Evolutionary conservation across 1,284 basidiomycete species (phyloP).

Genomic region (Ustilago tritici): DNA sequence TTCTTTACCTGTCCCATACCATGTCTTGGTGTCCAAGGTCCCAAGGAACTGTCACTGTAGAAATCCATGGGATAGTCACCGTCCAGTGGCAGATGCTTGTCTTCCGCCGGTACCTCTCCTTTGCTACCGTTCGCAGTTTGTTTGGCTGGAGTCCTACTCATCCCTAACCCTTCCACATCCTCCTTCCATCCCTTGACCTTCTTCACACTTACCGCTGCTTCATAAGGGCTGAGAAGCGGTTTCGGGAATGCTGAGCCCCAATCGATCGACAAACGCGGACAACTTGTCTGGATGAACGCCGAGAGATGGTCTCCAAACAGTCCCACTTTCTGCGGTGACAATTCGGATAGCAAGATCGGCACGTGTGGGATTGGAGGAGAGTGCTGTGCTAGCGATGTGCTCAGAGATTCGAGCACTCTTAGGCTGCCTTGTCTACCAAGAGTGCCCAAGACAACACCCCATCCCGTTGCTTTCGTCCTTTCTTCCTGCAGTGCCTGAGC

Average conservation of each 20-base stretch:
- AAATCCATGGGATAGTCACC: conserved; percentile 93
- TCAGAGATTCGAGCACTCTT: conserved; percentile 78
- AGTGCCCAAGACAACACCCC: conserved; percentile 97
- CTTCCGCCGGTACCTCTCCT: conserved; percentile 17
- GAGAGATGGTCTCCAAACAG: conserved; percentile 82
- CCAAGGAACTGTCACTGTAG: conserved; percentile 80
- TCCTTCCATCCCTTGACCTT: conserved; percentile 76
- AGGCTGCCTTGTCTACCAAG: conserved; percentile 93
- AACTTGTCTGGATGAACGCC: conserved; percentile 93
- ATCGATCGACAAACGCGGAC: conserved; percentile 94
- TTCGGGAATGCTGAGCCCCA: conserved; percentile 86
- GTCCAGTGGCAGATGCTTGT: conserved; percentile 65
- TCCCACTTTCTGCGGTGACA: conserved; percentile 91
- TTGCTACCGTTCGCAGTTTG: not conserved
- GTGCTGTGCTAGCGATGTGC: conserved; percentile 38
- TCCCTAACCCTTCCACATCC: conserved; percentile 58
- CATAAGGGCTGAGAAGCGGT: conserved; percentile 92
- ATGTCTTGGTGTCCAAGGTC: conserved; percentile 71
- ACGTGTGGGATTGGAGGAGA: conserved; percentile 76
- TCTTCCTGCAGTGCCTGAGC: conserved; percentile 51
- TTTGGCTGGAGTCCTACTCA: conserved; percentile 68
- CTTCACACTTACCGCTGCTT: conserved; percentile 88
- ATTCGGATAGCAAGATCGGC: conserved; percentile 91
- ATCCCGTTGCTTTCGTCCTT: conserved; percentile 70
- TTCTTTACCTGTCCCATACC: conserved; percentile 63